Base-by-base conservation (phyloP, 139 green algal species). In the Chlamydomonas incerta region DNA sequence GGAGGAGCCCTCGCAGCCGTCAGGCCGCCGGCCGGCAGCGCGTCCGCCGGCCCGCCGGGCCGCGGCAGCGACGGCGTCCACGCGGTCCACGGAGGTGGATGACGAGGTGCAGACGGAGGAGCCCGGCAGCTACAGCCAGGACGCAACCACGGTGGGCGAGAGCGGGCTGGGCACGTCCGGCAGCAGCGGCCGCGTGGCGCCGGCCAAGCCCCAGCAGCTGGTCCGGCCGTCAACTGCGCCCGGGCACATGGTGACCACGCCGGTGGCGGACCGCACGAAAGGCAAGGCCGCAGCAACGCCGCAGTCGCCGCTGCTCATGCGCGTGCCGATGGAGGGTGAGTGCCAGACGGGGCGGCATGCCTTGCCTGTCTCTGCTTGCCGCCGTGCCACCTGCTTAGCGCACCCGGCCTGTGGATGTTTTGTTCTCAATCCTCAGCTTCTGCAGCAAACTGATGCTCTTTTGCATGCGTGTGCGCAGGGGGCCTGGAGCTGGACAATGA, bases 401-500 rank as follows among this genome's bases (percentile, higher is more conserved):
- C n/a, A n/a, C n/a, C n/a, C n/a, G n/a, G n/a, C n/a, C n/a, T n/a
- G n/a, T n/a, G n/a, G 20, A 11, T 5, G 20, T 29, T 29, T 11
- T 29, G 3, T 1, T 20, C 3, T 34, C 62, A 4, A 20, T 33
- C 2, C 23, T 68, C 62, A 33, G 14, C 23, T 2, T 2, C 10
- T 4, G 26, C 62, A 2, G 24, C 62, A 2, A 23, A 13, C 62
- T 20, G 3, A 1, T 33, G 34, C 62, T 34, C 23, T 33, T 68
- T 3, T 47, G 37, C 15, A 72, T 28, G 5, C 66, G n/a, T 24
- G 18, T 3, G 20, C 3, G 1, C 79, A 85, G 79, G 66, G 0
- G 79, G 79, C 9, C 47, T 85, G 33, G 66, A 85, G 65, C 79
- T 85, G 47, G 79, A 85, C n/a, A 66, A 85, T 31, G 63, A 52